These are phyloP conservation scores for Talaromyces proteolyticus DNA, from an alignment of 495 filamentous ascomycete genomes.

Conservation along the genomic window DNA sequence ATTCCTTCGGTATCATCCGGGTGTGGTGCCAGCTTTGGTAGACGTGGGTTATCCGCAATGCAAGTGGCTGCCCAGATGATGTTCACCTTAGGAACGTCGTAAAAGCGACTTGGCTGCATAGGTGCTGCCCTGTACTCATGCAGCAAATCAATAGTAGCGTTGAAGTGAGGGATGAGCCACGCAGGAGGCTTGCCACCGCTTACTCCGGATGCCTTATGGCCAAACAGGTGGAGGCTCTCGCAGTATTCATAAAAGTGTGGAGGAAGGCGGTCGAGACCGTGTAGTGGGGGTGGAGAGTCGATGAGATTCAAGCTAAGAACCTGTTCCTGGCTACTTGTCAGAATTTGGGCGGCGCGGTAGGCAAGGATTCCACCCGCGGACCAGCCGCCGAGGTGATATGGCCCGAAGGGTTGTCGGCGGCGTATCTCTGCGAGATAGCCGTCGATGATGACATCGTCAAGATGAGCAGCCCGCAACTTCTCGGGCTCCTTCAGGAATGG, in stretches of 20 bases:
- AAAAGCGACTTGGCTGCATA: not conserved
- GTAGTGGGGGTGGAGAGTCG: constrained; percentile 23
- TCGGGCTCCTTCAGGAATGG: constrained; percentile 56
- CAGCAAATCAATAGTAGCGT: constrained; percentile 11
- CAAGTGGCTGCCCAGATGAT: not conserved
- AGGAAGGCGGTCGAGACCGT: constrained; percentile 26
- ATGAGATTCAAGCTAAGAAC: constrained; percentile 23
- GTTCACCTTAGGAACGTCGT: not conserved
- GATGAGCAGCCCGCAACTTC: constrained; percentile 46
- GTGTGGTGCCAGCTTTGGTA: not conserved
- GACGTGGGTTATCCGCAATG: constrained; percentile 45
- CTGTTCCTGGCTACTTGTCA: constrained; percentile 14
- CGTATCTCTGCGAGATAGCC: constrained; percentile 3
- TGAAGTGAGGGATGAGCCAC: constrained; percentile 31
- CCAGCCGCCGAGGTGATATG: constrained; percentile 32
- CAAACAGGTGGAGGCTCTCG: constrained; percentile 24
- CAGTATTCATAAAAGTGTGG: constrained; percentile 28
- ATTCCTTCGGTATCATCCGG: not conserved
- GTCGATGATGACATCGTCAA: constrained; percentile 49
- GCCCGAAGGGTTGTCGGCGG: not conserved
- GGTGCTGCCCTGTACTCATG: not conserved
- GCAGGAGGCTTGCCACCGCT: constrained; percentile 27
- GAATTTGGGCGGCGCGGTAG: constrained; percentile 23
- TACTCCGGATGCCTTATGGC: too few relatives aligned
- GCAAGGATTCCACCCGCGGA: constrained; percentile 38